phyloP scores from a whole-genome alignment of 768 basidiomycete genomes.

The Tephrocybe sp. region DNA sequence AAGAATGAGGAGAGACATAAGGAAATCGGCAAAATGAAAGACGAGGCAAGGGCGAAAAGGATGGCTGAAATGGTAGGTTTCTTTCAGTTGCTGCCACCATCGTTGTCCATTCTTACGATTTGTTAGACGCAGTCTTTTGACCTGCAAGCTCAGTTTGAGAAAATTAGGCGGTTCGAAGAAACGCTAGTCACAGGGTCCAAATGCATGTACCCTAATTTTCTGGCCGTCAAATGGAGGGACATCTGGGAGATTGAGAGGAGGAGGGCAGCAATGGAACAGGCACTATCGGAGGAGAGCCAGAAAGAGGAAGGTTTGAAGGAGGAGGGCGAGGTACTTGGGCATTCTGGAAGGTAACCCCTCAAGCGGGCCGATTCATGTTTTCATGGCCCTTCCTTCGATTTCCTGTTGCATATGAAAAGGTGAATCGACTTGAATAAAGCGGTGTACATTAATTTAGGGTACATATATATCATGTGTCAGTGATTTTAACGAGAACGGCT shows the following conservation, averaged over 20 bases:
- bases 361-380: too few species aligned
- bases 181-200: conserved; percentile 35
- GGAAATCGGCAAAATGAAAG: conserved; percentile 66
- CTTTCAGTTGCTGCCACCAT: not conserved
- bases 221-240: conserved; percentile 58
- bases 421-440: too few species aligned
- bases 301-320: conserved; percentile 31
- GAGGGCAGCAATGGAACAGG: conserved; percentile 28
- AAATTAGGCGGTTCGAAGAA: conserved; percentile 63
- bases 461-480: too few species aligned
- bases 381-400: too few species aligned
- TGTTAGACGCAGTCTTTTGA: conserved; percentile 48
- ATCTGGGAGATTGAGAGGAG: conserved; percentile 43
- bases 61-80: conserved; percentile 51
- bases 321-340: conserved; percentile 35
- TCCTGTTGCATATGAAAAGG: too few species aligned
- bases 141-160: conserved; percentile 57
- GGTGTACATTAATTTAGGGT: too few species aligned
- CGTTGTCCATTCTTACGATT: not conserved
- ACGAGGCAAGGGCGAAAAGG: conserved; percentile 62
- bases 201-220: conserved; percentile 49
- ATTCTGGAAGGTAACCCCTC: too few species aligned
- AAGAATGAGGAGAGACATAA: conserved; percentile 68
- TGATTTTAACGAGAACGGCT: too few species aligned
- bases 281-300: conserved; percentile 20